Conservation (phyloP, 2,329 filamentous ascomycete genomes). For the Diaporthe destruens region DNA sequence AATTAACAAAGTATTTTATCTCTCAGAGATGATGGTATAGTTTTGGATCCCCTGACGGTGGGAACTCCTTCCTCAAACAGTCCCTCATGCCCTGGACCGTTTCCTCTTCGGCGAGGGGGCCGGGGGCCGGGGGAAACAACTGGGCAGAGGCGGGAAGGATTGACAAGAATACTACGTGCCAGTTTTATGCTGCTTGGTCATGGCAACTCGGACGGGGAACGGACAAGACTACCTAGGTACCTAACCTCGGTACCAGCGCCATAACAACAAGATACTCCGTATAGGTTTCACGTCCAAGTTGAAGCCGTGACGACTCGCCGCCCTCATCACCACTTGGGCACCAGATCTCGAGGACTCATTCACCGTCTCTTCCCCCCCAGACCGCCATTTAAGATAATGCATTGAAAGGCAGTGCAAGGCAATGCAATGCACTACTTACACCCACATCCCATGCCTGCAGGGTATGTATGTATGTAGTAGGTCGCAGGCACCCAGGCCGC, state of each 20-base stretch:
- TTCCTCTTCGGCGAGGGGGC: background rate
- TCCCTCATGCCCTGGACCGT: background rate
- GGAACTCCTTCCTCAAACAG: background rate
- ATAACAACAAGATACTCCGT: background rate
- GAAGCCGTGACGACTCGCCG: background rate
- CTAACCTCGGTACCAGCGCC: background rate
- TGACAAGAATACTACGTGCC: background rate
- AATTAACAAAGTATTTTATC: slow-evolving; percentile 8
- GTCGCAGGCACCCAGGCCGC: too few species aligned
- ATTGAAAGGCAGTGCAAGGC: background rate
- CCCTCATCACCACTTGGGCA: background rate
- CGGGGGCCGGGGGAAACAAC: too few species aligned
- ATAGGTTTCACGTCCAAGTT: background rate
- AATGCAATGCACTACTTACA: background rate
- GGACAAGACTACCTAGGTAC: background rate
- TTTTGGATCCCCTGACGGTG: too few species aligned
- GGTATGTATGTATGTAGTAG: too few species aligned
- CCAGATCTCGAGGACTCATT: background rate
- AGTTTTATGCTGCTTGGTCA: background rate
- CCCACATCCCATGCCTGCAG: background rate
- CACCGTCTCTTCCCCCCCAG: background rate
- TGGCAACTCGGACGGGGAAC: background rate
- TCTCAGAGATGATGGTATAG: too few species aligned
- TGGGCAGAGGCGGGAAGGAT: background rate
- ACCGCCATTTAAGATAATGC: slow-evolving; percentile 15